Percentiles rank a stretch among this genome's conserved stretches.
Conservation (phyloP, 2,329 filamentous ascomycete species). For the Drechslerella dactyloides region DNA sequence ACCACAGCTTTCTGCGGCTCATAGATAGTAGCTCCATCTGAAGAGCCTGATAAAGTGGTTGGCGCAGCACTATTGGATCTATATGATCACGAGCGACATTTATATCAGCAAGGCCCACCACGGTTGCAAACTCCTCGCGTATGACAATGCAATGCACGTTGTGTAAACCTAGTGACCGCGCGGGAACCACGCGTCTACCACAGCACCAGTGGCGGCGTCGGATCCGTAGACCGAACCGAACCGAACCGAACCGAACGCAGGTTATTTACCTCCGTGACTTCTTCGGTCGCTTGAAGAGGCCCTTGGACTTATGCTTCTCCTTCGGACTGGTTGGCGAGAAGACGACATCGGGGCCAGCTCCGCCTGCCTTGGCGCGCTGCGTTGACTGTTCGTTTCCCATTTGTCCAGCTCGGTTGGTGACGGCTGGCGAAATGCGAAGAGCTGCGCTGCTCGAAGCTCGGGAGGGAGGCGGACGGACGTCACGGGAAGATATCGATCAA, state of each 20-base stretch:
- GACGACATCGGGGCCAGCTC: slow-evolving; percentile 10
- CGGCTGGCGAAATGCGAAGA: not conserved
- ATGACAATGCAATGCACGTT: too few relatives aligned
- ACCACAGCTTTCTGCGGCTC: slow-evolving; percentile 72
- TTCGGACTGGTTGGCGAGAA: slow-evolving; percentile 8
- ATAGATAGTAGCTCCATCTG: slow-evolving; percentile 30
- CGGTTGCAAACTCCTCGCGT: too few relatives aligned
- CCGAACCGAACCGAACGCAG: not conserved
- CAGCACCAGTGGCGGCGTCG: not conserved
- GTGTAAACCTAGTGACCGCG: not conserved
- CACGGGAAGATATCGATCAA: too few relatives aligned
- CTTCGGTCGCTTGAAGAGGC: slow-evolving; percentile 29
- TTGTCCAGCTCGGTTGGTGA: not conserved
- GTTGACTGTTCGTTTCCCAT: slow-evolving; percentile 51
- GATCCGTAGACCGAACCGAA: not conserved
- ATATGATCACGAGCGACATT: not conserved
- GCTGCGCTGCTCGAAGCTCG: not conserved
- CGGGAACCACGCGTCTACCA: not conserved
- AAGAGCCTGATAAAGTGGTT: slow-evolving; percentile 32
- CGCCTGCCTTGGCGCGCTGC: slow-evolving; percentile 11
- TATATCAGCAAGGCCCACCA: too few relatives aligned
- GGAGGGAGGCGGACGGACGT: too few relatives aligned
- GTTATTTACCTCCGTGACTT: slow-evolving; percentile 33
- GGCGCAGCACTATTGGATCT: slow-evolving; percentile 32
- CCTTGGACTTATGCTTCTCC: slow-evolving; percentile 19